Base-by-base conservation (phyloP, 208 protist species). In the Wallacemonas sp. region DNA sequence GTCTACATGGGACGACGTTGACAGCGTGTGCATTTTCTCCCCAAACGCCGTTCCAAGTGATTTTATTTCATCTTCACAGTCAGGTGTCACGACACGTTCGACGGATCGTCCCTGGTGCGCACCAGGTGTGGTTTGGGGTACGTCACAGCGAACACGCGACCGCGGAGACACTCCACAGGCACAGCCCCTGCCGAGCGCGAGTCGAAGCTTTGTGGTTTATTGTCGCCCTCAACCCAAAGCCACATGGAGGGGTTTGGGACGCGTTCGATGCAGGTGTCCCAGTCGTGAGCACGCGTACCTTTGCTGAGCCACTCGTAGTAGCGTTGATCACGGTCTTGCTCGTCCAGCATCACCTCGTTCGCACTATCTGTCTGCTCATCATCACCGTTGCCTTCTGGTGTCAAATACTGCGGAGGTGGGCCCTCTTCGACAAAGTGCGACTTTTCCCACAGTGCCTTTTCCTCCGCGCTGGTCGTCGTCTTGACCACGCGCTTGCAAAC, bases 141-240 rank as follows among this genome's bases (percentile, higher is more conserved):
- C 24, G 65, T 26, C 19, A 78, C 74, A 0, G 74, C 68, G 11
- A 91, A 34, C 1, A 89, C 85, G 21, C 65, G 57, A 1, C 83
- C 89, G 1, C 83, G 76, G 14, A 95, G 70, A 64, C 89, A 95
- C 52, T 95, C 85, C 24, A 88, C 47, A 0, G 89, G 89, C 16
- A 95, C 70, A 1, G 81, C 72, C 0, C 89, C 89, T 38, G 81
- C 83, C 14, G 68, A 38, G 0, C 89, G 73, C 11, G 89, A 95
- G 70, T 95, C 89, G 44, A 90, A 83, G 65, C 89, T 95, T 27
- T 88, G 71, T 0, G 2, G 16, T 11, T 70, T 74, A 71, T 95
- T 95, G 67, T 95, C 89, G 2, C 89, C 89, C 73, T 95, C 89
- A 12, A 95, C 61, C 89, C 89, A 95, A 2, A 95, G 47, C 81